Evolutionary conservation across 2,329 filamentous ascomycete genomes (phyloP).

Genomic region (Eurotiales sp.): DNA sequence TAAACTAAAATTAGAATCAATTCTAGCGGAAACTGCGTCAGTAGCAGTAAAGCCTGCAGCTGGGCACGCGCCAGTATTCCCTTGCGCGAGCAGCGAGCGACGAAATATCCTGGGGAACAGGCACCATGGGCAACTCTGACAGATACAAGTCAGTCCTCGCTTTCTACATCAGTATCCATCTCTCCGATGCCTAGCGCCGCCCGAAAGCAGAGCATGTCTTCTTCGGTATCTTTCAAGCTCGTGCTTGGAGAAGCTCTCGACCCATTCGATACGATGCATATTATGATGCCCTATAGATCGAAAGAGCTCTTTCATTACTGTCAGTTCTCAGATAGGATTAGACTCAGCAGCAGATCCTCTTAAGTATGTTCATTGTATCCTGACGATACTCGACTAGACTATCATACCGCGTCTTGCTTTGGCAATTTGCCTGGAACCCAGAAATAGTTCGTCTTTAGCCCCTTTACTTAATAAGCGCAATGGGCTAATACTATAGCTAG

Average conservation of each 20-base stretch:
- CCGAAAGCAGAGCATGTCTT: neutral
- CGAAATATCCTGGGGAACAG: constrained; percentile 1
- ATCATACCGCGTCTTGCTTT: constrained; percentile 1
- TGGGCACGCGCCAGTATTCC: neutral
- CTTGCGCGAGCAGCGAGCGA: neutral
- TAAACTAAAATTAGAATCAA: neutral
- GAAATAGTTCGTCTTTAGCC: neutral
- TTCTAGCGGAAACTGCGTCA: constrained; percentile 1
- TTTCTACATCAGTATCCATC: neutral
- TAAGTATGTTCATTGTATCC: neutral
- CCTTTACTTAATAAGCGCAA: neutral
- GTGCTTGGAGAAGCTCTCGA: constrained; percentile 2
- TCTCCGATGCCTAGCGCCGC: neutral
- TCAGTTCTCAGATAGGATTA: neutral
- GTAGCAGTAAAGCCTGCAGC: neutral
- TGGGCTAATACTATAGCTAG: neutral
- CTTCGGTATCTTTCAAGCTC: neutral
- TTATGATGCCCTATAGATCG: constrained; percentile 3
- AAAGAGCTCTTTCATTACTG: constrained; percentile 4
- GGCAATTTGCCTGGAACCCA: neutral
- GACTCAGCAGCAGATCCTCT: neutral
- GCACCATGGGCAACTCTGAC: neutral
- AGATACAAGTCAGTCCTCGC: neutral
- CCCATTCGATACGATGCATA: constrained; percentile 2
- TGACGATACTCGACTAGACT: constrained; percentile 1